Conservation (phyloP, 2,329 filamentous ascomycete genomes). For the Aspergillus eucalypticola region DNA sequence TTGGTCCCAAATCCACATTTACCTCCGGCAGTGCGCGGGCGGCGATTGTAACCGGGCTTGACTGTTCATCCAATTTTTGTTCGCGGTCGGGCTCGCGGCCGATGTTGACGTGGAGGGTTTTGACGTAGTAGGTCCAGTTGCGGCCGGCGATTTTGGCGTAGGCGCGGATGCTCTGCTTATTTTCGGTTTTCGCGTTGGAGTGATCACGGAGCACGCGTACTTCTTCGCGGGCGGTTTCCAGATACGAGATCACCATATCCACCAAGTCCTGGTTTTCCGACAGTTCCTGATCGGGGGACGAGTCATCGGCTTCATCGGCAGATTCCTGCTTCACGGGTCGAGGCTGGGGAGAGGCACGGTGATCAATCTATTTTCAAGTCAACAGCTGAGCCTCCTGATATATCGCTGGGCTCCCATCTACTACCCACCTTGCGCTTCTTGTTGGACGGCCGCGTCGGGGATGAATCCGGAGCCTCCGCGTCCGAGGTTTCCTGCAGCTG, state of each 20-base stretch:
- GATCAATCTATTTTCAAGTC: conserved; percentile 33
- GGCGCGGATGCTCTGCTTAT: conserved; percentile 49
- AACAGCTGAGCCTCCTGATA: not conserved
- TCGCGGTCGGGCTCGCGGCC: conserved; percentile 52
- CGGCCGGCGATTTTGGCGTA: conserved; percentile 54
- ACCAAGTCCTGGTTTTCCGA: conserved; percentile 47
- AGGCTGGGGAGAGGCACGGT: conserved; percentile 34
- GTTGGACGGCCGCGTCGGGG: conserved; percentile 47
- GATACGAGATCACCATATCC: conserved; percentile 50
- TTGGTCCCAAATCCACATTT: conserved; percentile 85
- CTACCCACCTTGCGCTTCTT: conserved; percentile 51
- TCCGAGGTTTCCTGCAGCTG: conserved; percentile 48
- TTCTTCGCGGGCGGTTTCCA: conserved; percentile 46
- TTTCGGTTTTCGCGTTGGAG: conserved; percentile 48
- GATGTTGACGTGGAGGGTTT: conserved; percentile 51
- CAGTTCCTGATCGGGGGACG: conserved; percentile 44
- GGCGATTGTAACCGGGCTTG: conserved; percentile 48
- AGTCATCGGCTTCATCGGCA: conserved; percentile 44
- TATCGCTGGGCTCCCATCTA: not conserved
- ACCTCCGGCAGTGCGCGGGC: conserved; percentile 54
- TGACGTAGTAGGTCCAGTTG: conserved; percentile 55
- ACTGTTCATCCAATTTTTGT: conserved; percentile 44
- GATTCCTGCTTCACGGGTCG: conserved; percentile 40
- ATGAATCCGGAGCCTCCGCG: conserved; percentile 49
- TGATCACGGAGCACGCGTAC: conserved; percentile 48